phyloP scores from a whole-genome alignment of 1,284 basidiomycete species.

The Coniophora puteana region DNA sequence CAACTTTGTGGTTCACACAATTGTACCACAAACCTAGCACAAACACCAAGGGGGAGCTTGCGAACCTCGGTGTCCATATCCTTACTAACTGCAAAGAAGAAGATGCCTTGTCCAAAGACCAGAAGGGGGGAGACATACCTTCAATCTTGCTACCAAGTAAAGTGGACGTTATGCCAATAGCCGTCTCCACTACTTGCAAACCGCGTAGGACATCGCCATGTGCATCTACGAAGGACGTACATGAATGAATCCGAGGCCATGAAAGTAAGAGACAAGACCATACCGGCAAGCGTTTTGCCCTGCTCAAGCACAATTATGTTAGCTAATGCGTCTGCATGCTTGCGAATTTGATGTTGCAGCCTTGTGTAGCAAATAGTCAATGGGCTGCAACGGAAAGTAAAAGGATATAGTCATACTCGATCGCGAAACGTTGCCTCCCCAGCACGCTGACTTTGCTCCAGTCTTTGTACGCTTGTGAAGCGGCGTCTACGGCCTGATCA shows the following conservation, averaged over 20 bases:
- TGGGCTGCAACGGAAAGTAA: neutral
- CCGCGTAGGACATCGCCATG: constrained; percentile 94
- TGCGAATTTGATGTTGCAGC: constrained; percentile 76
- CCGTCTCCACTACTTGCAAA: constrained; percentile 91
- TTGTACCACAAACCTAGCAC: constrained; percentile 51
- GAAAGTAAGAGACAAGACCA: constrained; percentile 10
- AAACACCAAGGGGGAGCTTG: constrained; percentile 75
- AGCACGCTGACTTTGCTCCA: constrained; percentile 90
- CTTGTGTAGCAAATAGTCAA: constrained; percentile 32
- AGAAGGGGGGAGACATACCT: constrained; percentile 38
- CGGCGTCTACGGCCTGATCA: constrained; percentile 80
- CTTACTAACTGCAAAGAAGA: constrained; percentile 65
- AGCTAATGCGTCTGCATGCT: constrained; percentile 75
- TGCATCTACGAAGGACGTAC: constrained; percentile 57
- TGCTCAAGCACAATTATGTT: constrained; percentile 84
- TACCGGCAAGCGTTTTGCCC: constrained; percentile 83
- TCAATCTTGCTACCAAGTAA: constrained; percentile 91
- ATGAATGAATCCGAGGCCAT: constrained; percentile 2
- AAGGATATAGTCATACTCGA: constrained; percentile 62
- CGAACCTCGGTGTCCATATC: constrained; percentile 97
- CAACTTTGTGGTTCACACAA: constrained; percentile 2
- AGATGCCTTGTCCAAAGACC: constrained; percentile 3
- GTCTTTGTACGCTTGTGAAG: constrained; percentile 83
- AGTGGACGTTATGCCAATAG: constrained; percentile 79
- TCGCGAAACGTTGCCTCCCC: constrained; percentile 83